These are phyloP conservation scores for Pilasporangium apinafurcum DNA, from an alignment of 352 stramenopile genomes.

Conservation along the genomic window DNA sequence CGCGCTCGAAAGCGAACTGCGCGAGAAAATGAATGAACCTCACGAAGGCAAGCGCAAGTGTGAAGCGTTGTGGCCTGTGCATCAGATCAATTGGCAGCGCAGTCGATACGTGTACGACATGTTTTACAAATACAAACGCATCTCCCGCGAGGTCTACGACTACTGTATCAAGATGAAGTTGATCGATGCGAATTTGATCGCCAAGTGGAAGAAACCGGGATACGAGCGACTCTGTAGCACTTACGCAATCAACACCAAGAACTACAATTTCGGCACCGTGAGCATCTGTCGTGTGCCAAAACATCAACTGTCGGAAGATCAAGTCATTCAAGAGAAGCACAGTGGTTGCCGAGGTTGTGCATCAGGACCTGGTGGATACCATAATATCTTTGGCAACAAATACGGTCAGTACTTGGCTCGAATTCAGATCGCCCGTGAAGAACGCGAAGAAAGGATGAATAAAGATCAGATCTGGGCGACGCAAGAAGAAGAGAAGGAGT, in stretches of 20 bases:
- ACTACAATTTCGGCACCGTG: constrained; percentile 99
- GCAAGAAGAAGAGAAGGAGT: constrained; percentile 56
- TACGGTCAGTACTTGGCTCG: constrained; percentile 97
- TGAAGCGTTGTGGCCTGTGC: constrained; percentile 97
- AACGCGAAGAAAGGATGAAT: constrained; percentile 31
- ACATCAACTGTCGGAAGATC: constrained; percentile 88
- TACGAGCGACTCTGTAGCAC: constrained; percentile 98
- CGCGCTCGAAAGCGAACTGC: constrained; percentile 95
- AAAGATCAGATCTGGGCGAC: constrained; percentile 56
- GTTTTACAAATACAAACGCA: constrained; percentile 97
- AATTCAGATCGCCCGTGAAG: constrained; percentile 93
- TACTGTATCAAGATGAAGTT: constrained; percentile 95
- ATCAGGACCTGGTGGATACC: constrained; percentile 86
- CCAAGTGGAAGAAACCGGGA: constrained; percentile 99
- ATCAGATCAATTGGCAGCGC: constrained; percentile 99
- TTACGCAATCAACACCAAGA: constrained; percentile 98
- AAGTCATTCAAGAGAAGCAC: constrained; percentile 89
- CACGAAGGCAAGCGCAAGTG: constrained; percentile 97
- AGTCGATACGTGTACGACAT: constrained; percentile 99
- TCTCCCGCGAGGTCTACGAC: constrained; percentile 95
- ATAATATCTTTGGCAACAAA: constrained; percentile 99
- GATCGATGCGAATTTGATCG: constrained; percentile 95
- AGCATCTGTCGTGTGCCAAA: constrained; percentile 96
- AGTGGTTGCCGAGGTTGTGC: constrained; percentile 97
- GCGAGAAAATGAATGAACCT: constrained; percentile 97